Evolutionary conservation across 176 grass and related monocot species (phyloP).

Genomic region (Alopecurus myosuroides): DNA sequence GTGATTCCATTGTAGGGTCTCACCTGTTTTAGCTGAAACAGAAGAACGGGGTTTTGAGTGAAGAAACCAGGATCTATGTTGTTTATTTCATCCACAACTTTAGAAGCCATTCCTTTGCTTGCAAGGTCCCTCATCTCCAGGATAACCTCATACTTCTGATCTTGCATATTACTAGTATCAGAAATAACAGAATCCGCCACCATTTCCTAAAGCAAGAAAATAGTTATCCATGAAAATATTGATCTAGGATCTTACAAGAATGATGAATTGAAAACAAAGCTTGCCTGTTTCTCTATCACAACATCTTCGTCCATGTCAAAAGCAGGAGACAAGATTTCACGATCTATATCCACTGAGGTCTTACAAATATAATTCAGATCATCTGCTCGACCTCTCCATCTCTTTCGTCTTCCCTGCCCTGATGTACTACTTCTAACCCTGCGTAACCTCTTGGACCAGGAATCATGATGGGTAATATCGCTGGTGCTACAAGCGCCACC

Average conservation of each 20-base stretch:
- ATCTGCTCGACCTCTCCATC: conserved; percentile 87
- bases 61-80: conserved; percentile 87
- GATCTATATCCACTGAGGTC: conserved; percentile 27
- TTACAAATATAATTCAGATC: conserved; percentile 39
- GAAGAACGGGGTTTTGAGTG: conserved; percentile 63
- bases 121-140: conserved; percentile 83
- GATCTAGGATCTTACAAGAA: neutral
- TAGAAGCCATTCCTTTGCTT: conserved; percentile 76
- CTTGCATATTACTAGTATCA: conserved; percentile 32
- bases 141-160: conserved; percentile 75
- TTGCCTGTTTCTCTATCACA: conserved; percentile 39
- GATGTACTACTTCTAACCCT: conserved; percentile 72
- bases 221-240: conserved; percentile 7
- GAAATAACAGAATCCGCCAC: conserved; percentile 19
- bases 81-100: conserved; percentile 95
- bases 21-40: conserved; percentile 99
- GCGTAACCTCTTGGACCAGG: conserved; percentile 62
- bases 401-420: conserved; percentile 67
- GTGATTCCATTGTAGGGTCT: neutral
- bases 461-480: conserved; percentile 62
- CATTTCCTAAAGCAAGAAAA: conserved; percentile 39
- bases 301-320: conserved; percentile 35
- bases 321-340: conserved; percentile 10
- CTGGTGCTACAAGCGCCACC: conserved; percentile 83
- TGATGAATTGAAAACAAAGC: conserved; percentile 26